phyloP scores from a whole-genome alignment of 768 basidiomycete genomes.

The Termitomyces titanicus region DNA sequence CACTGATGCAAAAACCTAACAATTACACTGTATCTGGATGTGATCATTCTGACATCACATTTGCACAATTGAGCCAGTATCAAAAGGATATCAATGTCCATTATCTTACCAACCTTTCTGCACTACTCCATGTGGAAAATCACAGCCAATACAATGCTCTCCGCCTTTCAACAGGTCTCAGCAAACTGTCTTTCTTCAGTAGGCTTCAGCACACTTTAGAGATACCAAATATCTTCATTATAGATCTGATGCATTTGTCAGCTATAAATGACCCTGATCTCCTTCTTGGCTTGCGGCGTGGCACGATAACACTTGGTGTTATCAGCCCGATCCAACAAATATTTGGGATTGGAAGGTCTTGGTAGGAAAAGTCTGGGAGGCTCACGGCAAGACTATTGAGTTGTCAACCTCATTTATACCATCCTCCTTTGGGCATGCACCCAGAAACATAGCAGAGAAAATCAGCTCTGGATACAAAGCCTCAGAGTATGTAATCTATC shows the following conservation, averaged over 20 bases:
- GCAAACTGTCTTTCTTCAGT: slow-evolving; percentile 24
- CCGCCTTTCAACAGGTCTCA: not conserved
- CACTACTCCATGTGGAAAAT: slow-evolving; percentile 6
- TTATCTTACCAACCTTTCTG: slow-evolving; percentile 20
- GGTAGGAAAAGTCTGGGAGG: no score
- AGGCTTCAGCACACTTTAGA: slow-evolving; percentile 26
- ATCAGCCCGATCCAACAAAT: slow-evolving; percentile 11
- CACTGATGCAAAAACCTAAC: slow-evolving; percentile 21
- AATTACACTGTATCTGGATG: slow-evolving; percentile 22
- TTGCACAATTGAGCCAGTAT: slow-evolving; percentile 4
- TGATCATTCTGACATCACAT: slow-evolving; percentile 20
- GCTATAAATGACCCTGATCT: slow-evolving; percentile 34
- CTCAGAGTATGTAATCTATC: no score
- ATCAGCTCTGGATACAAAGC: no score
- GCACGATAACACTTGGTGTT: slow-evolving; percentile 22
- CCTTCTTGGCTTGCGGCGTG: slow-evolving; percentile 31
- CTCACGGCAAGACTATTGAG: slow-evolving; percentile 10
- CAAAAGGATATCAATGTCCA: not conserved
- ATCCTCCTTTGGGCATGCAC: no score
- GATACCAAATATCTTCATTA: slow-evolving; percentile 30
- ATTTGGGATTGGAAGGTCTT: slow-evolving; percentile 7
- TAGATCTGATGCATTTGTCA: slow-evolving; percentile 40
- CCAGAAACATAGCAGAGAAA: no score
- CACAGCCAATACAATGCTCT: not conserved
- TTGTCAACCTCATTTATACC: not conserved